These are phyloP conservation scores for Fusarium mangiferae DNA, from an alignment of 2,329 filamentous ascomycete genomes.

Conservation along the genomic window DNA sequence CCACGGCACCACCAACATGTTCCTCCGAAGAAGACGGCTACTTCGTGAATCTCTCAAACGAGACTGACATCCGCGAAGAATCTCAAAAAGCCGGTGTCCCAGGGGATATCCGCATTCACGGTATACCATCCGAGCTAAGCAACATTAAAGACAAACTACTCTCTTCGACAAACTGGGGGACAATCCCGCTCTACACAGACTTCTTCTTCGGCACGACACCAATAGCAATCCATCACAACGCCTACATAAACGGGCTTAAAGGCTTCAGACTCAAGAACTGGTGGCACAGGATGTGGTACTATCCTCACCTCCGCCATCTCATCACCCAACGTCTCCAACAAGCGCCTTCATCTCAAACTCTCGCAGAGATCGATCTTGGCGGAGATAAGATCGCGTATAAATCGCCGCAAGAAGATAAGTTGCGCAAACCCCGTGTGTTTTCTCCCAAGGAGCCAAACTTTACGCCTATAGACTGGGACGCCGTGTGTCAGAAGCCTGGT, in stretches of 20 bases:
- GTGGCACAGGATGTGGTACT: constrained; percentile 53
- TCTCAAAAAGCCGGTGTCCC: constrained; percentile 48
- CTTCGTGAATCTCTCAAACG: constrained; percentile 47
- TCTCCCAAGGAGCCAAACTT: constrained; percentile 39
- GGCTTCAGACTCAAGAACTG: constrained; percentile 46
- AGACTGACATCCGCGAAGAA: constrained; percentile 30
- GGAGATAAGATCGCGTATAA: constrained; percentile 39
- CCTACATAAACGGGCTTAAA: constrained; percentile 49
- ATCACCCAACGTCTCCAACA: constrained; percentile 41
- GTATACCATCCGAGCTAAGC: constrained; percentile 44
- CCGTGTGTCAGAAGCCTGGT: constrained; percentile 47
- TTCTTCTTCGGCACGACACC: constrained; percentile 51
- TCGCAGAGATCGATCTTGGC: constrained; percentile 25
- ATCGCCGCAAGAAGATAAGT: constrained; percentile 28
- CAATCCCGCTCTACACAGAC: constrained; percentile 50
- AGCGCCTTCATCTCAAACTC: background rate
- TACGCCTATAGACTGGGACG: constrained; percentile 46
- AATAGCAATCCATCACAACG: constrained; percentile 52
- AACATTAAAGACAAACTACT: constrained; percentile 25
- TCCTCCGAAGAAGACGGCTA: constrained; percentile 51
- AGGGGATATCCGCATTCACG: constrained; percentile 43
- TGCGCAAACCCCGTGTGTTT: constrained; percentile 37
- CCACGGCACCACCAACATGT: constrained; percentile 51
- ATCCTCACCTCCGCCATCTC: constrained; percentile 46
- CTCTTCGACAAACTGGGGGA: constrained; percentile 43